These are phyloP conservation scores for Sordariomycetes sp. DNA, from an alignment of 2,329 filamentous ascomycete genomes.

Conservation along the genomic window DNA sequence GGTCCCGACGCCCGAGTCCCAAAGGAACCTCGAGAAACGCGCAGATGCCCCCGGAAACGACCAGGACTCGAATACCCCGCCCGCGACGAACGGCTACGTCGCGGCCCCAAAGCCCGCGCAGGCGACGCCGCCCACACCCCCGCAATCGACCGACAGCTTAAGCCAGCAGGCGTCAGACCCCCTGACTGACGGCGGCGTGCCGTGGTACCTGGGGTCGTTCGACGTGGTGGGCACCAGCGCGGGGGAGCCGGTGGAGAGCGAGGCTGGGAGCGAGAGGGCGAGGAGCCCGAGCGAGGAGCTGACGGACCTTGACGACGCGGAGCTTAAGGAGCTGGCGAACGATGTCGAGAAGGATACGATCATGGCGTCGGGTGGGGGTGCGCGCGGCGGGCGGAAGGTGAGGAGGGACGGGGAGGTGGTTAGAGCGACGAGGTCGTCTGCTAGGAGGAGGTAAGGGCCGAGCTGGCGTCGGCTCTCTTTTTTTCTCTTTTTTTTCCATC, in stretches of 20 bases:
- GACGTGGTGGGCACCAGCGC: slow-evolving; percentile 70
- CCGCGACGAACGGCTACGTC: slow-evolving; percentile 32
- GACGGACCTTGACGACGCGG: slow-evolving; percentile 85
- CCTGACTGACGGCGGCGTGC: slow-evolving; percentile 60
- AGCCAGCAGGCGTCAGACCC: slow-evolving; percentile 35
- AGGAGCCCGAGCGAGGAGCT: slow-evolving; percentile 69
- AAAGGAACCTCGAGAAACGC: neutral
- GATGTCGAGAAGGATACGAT: slow-evolving; percentile 26
- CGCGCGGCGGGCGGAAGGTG: too few species aligned
- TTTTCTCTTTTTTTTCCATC: too few species aligned
- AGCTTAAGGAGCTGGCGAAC: slow-evolving; percentile 56
- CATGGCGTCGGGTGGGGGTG: neutral
- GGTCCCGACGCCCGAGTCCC: neutral
- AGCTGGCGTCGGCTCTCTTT: too few species aligned
- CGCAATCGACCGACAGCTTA: slow-evolving; percentile 48
- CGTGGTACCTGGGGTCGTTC: slow-evolving; percentile 79
- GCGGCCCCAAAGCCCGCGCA: slow-evolving; percentile 15
- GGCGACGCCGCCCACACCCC: slow-evolving; percentile 48
- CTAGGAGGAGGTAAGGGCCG: neutral
- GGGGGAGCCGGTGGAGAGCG: slow-evolving; percentile 39
- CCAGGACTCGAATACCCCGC: slow-evolving; percentile 24
- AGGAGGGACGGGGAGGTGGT: neutral
- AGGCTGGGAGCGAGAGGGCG: neutral
- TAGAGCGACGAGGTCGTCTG: neutral
- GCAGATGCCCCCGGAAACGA: neutral